Evolutionary conservation across 2,329 filamentous ascomycete genomes (phyloP).

Genomic region (Aspergillus sp.): DNA sequence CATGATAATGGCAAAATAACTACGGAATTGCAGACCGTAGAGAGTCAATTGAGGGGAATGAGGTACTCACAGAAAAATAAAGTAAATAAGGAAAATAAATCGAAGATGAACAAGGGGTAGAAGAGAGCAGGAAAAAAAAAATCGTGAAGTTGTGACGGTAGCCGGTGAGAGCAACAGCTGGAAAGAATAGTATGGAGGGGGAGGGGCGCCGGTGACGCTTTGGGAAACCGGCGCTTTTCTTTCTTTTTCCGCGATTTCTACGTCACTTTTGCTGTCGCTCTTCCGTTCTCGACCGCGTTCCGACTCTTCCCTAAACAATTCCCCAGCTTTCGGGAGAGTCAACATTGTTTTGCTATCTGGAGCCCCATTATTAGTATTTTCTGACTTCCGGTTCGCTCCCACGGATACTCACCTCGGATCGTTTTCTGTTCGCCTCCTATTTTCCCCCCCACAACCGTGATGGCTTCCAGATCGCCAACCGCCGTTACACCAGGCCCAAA

Average conservation of each 20-base stretch:
- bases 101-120: constrained; percentile 12
- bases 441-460: constrained; percentile 21
- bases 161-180: constrained; percentile 28
- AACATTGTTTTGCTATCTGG: constrained; percentile 3
- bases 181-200: constrained; percentile 11
- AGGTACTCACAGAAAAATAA: constrained; percentile 10
- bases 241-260: constrained; percentile 35
- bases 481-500: constrained; percentile 45
- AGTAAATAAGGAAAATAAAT: neutral
- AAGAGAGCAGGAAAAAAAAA: constrained; percentile 20
- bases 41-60: neutral
- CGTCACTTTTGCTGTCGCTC: constrained; percentile 5
- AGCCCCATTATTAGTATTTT: constrained; percentile 2
- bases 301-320: constrained; percentile 38
- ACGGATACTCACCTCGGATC: constrained; percentile 8
- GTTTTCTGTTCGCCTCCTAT: constrained; percentile 7
- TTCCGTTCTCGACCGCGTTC: constrained; percentile 25
- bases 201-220: constrained; percentile 38
- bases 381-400: constrained; percentile 2
- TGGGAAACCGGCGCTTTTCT: constrained; percentile 22
- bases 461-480: constrained; percentile 38
- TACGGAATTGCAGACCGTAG: neutral
- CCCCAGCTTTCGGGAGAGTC: constrained; percentile 14
- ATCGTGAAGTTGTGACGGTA: neutral
- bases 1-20: neutral